Evolutionary conservation across 1,139 yeast genomes (phyloP), one percentile per base, ranked within the genome.

Genomic region (Wickerhamiella infanticola): DNA sequence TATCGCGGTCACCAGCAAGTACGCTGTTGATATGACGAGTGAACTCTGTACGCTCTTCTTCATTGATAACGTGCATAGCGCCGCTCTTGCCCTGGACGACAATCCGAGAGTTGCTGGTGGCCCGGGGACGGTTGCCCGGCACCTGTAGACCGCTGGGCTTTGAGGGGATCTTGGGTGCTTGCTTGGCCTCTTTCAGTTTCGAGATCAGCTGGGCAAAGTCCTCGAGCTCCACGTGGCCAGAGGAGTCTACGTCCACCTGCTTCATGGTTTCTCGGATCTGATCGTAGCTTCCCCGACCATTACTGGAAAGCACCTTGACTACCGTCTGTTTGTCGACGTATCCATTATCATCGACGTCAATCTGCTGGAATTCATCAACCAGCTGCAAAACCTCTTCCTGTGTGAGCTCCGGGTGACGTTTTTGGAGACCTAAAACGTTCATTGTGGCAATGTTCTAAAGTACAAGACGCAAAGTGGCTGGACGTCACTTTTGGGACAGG

Each of bases 31-130:
- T 88, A 64, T 90, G 99, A 60, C 94, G 77, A 5, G 98, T 90
- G 65, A 90, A 90, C 68, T 86, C 97, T 29, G 84, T 72, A 62
- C 96, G 76, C 67, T 90, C 99, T 70, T 90, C 99, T 57, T 90
- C 97, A 62, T 90, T 86, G 62, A 90, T 86, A 4, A 96, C 85
- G 63, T 90, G 99, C 3, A 95, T 83, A n/a, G 94, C 84, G 44
- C 96, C 96, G 24, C 90, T 78, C 44, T 82, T 75, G 36, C 94
- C 88, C 46, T 84, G 74, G 49, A 83, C 90, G 41, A 90, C 81
- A 58, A 86, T 86, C 56, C 80, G 77, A 7, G 51, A 40, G 6
- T 40, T 44, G 18, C 45, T 39, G 35, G 25, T 36, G 5, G 47
- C 45, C 39, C 51, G 52, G 6, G 45, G 51, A 31, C 53, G 54